Percentiles rank a stretch among this genome's conserved stretches.
These are phyloP conservation scores for Chlamydomonas schloesseri DNA, from an alignment of 139 green algal genomes.

Conservation along the genomic window DNA sequence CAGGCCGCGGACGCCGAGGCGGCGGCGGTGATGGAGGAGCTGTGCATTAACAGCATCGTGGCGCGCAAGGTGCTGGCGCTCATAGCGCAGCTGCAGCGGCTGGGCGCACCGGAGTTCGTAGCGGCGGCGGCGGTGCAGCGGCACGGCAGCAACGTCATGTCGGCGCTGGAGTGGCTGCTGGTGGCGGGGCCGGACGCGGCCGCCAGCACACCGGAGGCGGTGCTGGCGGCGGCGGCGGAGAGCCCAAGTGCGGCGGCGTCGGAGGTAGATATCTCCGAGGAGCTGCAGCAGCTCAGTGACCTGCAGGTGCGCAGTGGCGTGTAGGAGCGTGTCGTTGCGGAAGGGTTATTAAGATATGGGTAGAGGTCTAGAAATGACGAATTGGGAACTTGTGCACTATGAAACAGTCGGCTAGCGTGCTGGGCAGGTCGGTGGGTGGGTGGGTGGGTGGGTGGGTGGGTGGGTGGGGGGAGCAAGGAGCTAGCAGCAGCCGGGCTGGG, in stretches of 20 bases:
- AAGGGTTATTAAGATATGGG: no score
- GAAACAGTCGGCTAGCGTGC: no score
- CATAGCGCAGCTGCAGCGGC: slow-evolving; percentile 58
- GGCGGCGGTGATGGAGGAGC: slow-evolving; percentile 47
- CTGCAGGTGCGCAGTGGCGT: neutral
- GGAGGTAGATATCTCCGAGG: slow-evolving; percentile 59
- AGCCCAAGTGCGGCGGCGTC: slow-evolving; percentile 38
- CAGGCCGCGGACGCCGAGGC: slow-evolving; percentile 24
- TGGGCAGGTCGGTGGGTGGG: no score
- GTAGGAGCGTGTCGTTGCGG: no score
- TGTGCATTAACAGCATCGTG: slow-evolving; percentile 57
- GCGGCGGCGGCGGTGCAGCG: slow-evolving; percentile 64
- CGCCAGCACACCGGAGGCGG: slow-evolving; percentile 5
- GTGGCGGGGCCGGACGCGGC: slow-evolving; percentile 45
- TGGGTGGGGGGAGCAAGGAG: no score
- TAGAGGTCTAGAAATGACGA: no score
- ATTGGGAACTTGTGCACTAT: no score
- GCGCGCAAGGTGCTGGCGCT: slow-evolving; percentile 48
- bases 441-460: no score
- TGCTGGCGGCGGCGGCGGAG: slow-evolving; percentile 24
- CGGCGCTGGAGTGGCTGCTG: slow-evolving; percentile 70
- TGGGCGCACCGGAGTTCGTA: slow-evolving; percentile 70
- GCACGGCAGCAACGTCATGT: slow-evolving; percentile 70
- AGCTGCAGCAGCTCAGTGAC: slow-evolving; percentile 48
- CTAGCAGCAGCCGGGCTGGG: no score